Evolutionary conservation across 2,329 filamentous ascomycete species (phyloP), one percentile per base, ranked within the genome.

Genomic region (Nemania sp.): DNA sequence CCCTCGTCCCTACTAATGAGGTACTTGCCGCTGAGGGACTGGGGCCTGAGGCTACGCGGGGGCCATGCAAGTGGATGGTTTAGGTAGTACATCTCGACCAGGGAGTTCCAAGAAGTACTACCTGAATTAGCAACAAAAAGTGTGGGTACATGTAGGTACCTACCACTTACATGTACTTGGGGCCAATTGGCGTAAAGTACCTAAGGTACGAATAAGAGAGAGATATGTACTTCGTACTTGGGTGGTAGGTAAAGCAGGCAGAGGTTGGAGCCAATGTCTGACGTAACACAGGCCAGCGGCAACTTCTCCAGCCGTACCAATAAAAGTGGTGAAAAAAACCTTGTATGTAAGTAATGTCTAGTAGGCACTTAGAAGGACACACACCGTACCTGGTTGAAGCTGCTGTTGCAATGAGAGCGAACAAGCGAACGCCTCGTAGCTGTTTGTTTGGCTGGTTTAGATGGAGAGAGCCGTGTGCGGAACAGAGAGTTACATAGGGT

Each of bases 51-150:
- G 51, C 53, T 54, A 32, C n/a, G n/a, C n/a, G n/a, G n/a, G n/a
- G 50, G 47, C 58, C 59, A 65, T 63, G 62, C 54, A 63, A 40
- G 32, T 37, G 34, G 43, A 54, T 55, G 51, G 48, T 39, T 58
- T 52, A 29, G 50, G 50, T 49, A 50, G 18, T n/a, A n/a, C n/a
- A n/a, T n/a, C n/a, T n/a, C n/a, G n/a, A n/a, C n/a, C n/a, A 18
- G 32, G 46, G 34, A 39, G 25, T 3, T 29, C 3, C 25, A 29
- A 29, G 25, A 29, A 29, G 25, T 29, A 29, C 25, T 29, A 4
- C 25, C 4, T 29, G 7, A 29, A 29, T 4, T 29, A 29, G 25
- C 7, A 7, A 29, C 3, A 29, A 29, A n/a, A n/a, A n/a, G n/a
- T n/a, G n/a, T n/a, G n/a, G n/a, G n/a, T n/a, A n/a, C n/a, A n/a